phyloP scores from a whole-genome alignment of 1,284 basidiomycete species.

The Salmacisia buchloeana region DNA sequence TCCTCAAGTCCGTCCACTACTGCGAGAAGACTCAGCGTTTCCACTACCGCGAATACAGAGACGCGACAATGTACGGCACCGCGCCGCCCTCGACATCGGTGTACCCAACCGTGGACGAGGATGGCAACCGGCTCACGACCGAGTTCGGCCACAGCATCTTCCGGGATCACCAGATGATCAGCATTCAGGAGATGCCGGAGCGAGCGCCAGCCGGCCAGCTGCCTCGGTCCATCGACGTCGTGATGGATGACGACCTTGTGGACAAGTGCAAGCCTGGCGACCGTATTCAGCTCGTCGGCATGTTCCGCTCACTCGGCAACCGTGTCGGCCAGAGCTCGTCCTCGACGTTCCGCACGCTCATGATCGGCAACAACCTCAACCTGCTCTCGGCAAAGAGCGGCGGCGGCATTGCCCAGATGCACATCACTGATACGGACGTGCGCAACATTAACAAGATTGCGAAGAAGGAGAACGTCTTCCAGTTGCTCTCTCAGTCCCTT shows the following conservation, averaged over 20 bases:
- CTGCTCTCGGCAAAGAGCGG: conserved; percentile 94
- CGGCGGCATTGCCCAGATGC: conserved; percentile 88
- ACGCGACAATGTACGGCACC: conserved; percentile 84
- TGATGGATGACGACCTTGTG: conserved; percentile 92
- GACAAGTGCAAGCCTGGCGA: conserved; percentile 98
- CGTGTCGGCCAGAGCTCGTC: conserved; percentile 65
- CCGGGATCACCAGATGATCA: conserved; percentile 93
- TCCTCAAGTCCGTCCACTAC: conserved; percentile 94
- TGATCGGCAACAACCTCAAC: conserved; percentile 92
- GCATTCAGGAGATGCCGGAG: conserved; percentile 99
- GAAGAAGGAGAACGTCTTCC: conserved; percentile 74
- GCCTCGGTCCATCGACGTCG: conserved; percentile 89
- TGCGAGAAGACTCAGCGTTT: conserved; percentile 79
- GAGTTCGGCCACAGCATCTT: conserved; percentile 91
- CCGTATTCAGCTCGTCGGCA: conserved; percentile 90
- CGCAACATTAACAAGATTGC: conserved; percentile 92
- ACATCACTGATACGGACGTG: conserved; percentile 88
- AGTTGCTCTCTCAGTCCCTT: conserved; percentile 83
- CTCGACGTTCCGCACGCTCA: conserved; percentile 77
- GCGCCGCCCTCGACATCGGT: conserved; percentile 34
- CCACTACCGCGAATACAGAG: conserved; percentile 84
- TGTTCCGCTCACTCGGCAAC: conserved; percentile 88
- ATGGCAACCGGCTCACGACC: conserved; percentile 77
- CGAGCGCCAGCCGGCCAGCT: conserved; percentile 94
- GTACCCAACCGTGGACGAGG: conserved; percentile 84